These are phyloP conservation scores for Selaginella tamariscina DNA, from an alignment of 75 land plant species.

Conservation along the genomic window DNA sequence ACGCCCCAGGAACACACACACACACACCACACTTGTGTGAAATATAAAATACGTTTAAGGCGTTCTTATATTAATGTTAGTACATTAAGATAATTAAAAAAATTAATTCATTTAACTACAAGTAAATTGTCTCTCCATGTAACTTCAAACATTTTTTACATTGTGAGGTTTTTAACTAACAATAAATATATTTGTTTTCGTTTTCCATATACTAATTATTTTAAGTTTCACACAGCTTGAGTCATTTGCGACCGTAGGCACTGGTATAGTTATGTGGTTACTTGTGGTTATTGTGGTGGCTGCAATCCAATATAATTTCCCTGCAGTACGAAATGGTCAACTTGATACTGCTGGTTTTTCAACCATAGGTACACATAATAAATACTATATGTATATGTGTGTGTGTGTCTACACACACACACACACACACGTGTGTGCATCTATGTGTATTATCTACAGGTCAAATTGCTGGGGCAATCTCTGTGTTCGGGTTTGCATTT, in stretches of 20 bases:
- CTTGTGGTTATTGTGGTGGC: slow-evolving; percentile 20
- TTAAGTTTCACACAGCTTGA: slow-evolving; percentile 18
- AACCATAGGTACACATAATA: slow-evolving; percentile 16
- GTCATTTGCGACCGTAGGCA: slow-evolving; percentile 19
- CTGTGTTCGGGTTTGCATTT: slow-evolving; percentile 32
- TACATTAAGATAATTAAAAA: too few relatives aligned
- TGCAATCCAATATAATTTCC: slow-evolving; percentile 15
- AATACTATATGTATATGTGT: not conserved
- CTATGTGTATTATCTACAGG: too few relatives aligned
- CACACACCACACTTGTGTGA: not conserved
- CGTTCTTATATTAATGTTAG: too few relatives aligned
- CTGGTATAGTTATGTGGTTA: slow-evolving; percentile 26
- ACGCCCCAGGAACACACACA: not conserved
- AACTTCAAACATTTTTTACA: not conserved
- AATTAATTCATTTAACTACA: too few relatives aligned
- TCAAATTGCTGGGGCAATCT: slow-evolving; percentile 23
- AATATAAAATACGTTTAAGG: not conserved
- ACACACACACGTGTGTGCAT: slow-evolving; percentile 3
- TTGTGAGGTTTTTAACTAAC: not conserved
- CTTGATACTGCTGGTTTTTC: slow-evolving; percentile 19
- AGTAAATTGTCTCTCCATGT: too few relatives aligned
- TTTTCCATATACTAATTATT: not conserved
- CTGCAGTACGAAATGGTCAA: slow-evolving; percentile 18
- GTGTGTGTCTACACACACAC: not conserved
- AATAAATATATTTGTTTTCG: not conserved